These are phyloP conservation scores for Tilletia walkeri DNA, from an alignment of 1,284 basidiomycete genomes.

Conservation along the genomic window DNA sequence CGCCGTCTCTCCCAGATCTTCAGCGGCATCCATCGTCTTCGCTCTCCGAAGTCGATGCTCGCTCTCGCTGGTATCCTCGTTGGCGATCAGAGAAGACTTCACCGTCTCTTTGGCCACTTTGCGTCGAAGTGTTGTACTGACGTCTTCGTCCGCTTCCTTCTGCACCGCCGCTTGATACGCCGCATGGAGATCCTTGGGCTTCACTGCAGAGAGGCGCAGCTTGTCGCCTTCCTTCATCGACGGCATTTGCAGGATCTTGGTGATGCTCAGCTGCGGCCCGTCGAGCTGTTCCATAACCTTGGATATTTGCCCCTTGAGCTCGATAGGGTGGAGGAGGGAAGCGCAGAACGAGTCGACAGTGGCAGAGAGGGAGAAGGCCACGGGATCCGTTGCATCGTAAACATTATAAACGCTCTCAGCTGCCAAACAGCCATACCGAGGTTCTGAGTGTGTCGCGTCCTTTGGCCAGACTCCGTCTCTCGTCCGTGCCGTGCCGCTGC, in stretches of 20 bases:
- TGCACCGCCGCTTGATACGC: background rate
- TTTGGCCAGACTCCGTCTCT: slow-evolving; percentile 28
- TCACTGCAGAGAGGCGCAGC: background rate
- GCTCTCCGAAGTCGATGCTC: background rate
- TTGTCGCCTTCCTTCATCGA: slow-evolving; percentile 11
- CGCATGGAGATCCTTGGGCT: background rate
- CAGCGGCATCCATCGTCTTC: background rate
- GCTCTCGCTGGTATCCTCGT: slow-evolving; percentile 2
- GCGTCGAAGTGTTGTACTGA: background rate
- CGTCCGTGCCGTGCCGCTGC: slow-evolving; percentile 34
- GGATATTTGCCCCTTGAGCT: slow-evolving; percentile 52
- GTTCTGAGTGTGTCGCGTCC: slow-evolving; percentile 36
- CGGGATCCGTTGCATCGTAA: slow-evolving; percentile 57
- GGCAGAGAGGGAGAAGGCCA: slow-evolving; percentile 56
- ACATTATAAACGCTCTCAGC: slow-evolving; percentile 45
- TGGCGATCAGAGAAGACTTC: background rate
- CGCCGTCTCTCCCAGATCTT: slow-evolving; percentile 7
- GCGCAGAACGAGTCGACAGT: slow-evolving; percentile 56
- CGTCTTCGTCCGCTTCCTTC: background rate
- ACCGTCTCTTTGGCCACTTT: background rate
- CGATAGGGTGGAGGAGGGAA: slow-evolving; percentile 53
- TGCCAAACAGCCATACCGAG: slow-evolving; percentile 45
- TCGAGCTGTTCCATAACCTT: slow-evolving; percentile 49
- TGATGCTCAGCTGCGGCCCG: slow-evolving; percentile 49
- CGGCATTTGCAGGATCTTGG: slow-evolving; percentile 38